phyloP scores from a whole-genome alignment of 2,329 filamentous ascomycete genomes.

The Talaromyces pinophilus region DNA sequence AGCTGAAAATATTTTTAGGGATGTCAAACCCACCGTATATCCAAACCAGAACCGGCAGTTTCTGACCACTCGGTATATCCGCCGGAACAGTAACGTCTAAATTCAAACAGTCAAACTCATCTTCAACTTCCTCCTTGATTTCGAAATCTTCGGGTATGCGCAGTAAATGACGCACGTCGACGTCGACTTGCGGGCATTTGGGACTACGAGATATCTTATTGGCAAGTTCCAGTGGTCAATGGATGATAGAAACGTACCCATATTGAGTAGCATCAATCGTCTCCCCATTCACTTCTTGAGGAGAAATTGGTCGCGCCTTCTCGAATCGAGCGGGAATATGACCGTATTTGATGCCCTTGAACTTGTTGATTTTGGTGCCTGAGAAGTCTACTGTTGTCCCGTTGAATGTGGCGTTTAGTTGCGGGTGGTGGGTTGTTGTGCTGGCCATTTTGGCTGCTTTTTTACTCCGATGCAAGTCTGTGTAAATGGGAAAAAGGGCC shows the following conservation, averaged over 20 bases:
- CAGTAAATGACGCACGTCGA: constrained; percentile 49
- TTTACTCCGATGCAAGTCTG: not conserved
- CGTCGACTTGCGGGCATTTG: constrained; percentile 44
- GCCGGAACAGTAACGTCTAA: constrained; percentile 43
- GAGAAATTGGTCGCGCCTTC: constrained; percentile 28
- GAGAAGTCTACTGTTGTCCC: constrained; percentile 27
- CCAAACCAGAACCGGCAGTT: constrained; percentile 49
- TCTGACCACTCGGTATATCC: not conserved
- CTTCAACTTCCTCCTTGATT: constrained; percentile 37
- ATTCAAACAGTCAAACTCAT: constrained; percentile 50
- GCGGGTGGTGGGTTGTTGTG: constrained; percentile 29
- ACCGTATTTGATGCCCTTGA: constrained; percentile 37
- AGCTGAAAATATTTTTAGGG: too few species aligned
- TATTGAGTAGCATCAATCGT: constrained; percentile 40
- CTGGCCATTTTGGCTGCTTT: constrained; percentile 27
- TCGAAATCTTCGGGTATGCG: constrained; percentile 42
- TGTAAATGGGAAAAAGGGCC: too few species aligned
- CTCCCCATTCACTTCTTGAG: constrained; percentile 28
- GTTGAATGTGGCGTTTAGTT: constrained; percentile 33
- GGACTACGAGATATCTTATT: constrained; percentile 32
- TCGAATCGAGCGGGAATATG: constrained; percentile 36
- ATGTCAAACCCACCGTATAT: constrained; percentile 42
- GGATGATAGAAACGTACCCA: constrained; percentile 27
- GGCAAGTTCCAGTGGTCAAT: not conserved
- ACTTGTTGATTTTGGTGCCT: constrained; percentile 30